Evolutionary conservation across 208 protist genomes (phyloP).

Genomic region (Vickermania ingenoplastis): DNA sequence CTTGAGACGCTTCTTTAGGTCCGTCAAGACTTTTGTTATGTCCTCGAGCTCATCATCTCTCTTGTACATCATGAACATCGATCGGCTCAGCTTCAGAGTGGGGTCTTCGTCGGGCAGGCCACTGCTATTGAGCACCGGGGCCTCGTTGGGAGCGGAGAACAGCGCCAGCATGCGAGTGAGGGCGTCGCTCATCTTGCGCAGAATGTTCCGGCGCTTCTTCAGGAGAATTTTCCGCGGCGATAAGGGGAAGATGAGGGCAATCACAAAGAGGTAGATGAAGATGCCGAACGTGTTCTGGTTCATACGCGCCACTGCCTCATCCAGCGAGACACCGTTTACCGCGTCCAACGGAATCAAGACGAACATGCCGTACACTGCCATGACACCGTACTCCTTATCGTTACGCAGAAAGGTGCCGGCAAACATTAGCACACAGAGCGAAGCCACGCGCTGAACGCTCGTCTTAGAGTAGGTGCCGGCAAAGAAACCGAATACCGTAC

Average conservation of each 20-base stretch:
- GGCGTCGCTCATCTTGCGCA: conserved; percentile 40
- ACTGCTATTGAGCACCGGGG: background rate
- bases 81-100: conserved; percentile 29
- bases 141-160: conserved; percentile 38
- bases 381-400: conserved; percentile 78
- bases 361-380: conserved; percentile 83
- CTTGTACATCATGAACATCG: conserved; percentile 30
- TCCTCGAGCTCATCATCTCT: conserved; percentile 36
- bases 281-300: conserved; percentile 88
- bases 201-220: conserved; percentile 67
- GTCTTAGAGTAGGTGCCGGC: conserved; percentile 66
- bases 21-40: conserved; percentile 30
- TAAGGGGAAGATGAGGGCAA: conserved; percentile 57
- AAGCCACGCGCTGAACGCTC: conserved; percentile 56
- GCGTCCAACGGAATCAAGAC: conserved; percentile 72
- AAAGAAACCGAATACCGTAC: conserved; percentile 83
- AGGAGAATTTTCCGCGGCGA: conserved; percentile 63
- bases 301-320: conserved; percentile 70
- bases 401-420: conserved; percentile 65
- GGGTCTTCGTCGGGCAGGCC: background rate
- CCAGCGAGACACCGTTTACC: conserved; percentile 36
- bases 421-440: conserved; percentile 77
- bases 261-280: conserved; percentile 85
- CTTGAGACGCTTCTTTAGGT: conserved; percentile 50
- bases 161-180: conserved; percentile 46